Evolutionary conservation across 768 basidiomycete genomes (phyloP), one percentile per base, ranked within the genome.

Genomic region (Calocera viscosa): DNA sequence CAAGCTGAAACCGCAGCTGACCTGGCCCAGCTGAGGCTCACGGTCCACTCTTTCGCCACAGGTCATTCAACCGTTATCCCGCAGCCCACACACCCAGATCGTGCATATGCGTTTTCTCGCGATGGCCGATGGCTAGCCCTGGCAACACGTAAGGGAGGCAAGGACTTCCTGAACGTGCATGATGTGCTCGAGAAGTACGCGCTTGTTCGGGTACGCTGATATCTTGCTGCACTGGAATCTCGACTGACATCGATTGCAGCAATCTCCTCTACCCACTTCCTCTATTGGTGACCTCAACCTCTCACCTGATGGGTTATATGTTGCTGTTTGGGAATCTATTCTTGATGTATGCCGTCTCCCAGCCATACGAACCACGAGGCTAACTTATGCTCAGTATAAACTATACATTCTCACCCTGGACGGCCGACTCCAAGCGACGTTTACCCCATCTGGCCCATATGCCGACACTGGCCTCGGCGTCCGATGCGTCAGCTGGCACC

Each of bases 101-200:
- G 81, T 83, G 90, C 90, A 90, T 90, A 87, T 75, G 81, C 87
- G 28, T 92, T 91, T 74, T 83, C 89, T 47, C 75, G 84, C 33
- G 91, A 94, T 76, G 87, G 87, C 1, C 85, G 86, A 14, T 94
- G 94, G 75, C 87, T 95, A 71, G 78, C 92, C 26, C 77, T 95
- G 3, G 92, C 89, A 2, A 94, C 96, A 74, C 82, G 91, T 24
- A 93, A 95, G 74, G 88, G 88, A 71, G 94, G 91, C 1, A 93
- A 88, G 75, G 93, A 95, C 72, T 88, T 87, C 0, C 74, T 93
- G 0, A 91, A 91, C 26, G 78, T 96, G 2, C 96, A 97, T 73
- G 92, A 95, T 72, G 79, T 83, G 1, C 71, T 80, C 1, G 83
- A 88, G 66, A 79, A 81, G 0, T 94, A 86, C 76, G 87, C 84